phyloP scores from a whole-genome alignment of 495 filamentous ascomycete species.

The Stereocaulon alpinum region DNA sequence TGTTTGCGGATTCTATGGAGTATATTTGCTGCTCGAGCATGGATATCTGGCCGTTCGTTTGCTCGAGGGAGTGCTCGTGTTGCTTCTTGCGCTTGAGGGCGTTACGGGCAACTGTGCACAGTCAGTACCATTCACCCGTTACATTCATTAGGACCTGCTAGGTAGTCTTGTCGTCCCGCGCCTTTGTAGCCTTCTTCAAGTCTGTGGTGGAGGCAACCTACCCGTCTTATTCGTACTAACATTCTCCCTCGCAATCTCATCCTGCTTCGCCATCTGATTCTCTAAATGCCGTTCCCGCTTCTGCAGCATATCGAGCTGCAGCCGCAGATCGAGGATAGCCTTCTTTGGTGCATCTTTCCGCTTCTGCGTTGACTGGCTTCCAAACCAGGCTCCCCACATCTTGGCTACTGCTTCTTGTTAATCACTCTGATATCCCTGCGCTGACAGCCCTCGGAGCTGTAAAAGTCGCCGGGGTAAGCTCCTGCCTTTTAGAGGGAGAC shows the following conservation, averaged over 20 bases:
- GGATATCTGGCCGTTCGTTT: conserved; percentile 77
- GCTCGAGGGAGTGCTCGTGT: conserved; percentile 80
- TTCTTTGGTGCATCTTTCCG: conserved; percentile 92
- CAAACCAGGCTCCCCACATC: conserved; percentile 71
- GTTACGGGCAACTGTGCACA: conserved; percentile 64
- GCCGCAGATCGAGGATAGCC: conserved; percentile 79
- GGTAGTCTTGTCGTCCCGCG: too few relatives aligned
- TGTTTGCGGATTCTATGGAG: conserved; percentile 93
- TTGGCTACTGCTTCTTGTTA: conserved; percentile 14
- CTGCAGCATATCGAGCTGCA: conserved; percentile 92
- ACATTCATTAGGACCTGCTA: too few relatives aligned
- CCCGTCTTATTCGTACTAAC: conserved; percentile 83
- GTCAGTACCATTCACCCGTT: background rate
- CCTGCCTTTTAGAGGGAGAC: background rate
- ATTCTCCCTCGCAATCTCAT: conserved; percentile 81
- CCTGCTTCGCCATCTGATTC: conserved; percentile 87
- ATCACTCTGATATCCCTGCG: background rate
- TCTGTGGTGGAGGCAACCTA: conserved; percentile 34
- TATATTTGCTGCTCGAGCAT: conserved; percentile 94
- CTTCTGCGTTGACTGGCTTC: conserved; percentile 67
- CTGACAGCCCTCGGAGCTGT: background rate
- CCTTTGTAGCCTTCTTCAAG: background rate
- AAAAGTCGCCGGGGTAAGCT: background rate
- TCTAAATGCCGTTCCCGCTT: conserved; percentile 90
- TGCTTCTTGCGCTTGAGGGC: conserved; percentile 93